Conservation (phyloP, 306 rosid species). For the Oemleria cerasiformis region DNA sequence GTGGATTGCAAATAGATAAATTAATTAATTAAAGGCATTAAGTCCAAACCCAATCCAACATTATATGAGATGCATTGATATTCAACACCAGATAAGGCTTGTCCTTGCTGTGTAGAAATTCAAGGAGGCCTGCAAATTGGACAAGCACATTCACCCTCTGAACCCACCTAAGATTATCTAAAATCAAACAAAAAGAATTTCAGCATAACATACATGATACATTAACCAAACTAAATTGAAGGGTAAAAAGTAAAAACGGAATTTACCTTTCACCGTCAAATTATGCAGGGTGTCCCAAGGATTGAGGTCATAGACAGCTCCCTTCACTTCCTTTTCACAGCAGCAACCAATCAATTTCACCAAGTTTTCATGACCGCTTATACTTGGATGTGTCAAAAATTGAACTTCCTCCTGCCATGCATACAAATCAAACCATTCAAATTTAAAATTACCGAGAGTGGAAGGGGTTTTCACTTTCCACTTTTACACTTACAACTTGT, state of each 20-base stretch:
- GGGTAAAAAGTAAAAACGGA: neutral
- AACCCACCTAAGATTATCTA: slow-evolving; percentile 47
- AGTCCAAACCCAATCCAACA: slow-evolving; percentile 55
- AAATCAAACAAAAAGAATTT: neutral
- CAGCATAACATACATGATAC: neutral
- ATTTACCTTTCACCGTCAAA: slow-evolving; percentile 45
- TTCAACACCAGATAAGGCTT: slow-evolving; percentile 42
- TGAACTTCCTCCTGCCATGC: slow-evolving; percentile 49
- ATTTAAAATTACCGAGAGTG: neutral
- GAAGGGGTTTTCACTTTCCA: neutral
- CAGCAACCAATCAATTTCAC: slow-evolving; percentile 55
- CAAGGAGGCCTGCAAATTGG: slow-evolving; percentile 47
- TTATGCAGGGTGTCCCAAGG: slow-evolving; percentile 48
- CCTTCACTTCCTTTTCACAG: slow-evolving; percentile 46
- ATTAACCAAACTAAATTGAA: neutral
- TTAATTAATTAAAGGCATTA: neutral
- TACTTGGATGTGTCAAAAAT: slow-evolving; percentile 39
- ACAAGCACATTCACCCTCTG: slow-evolving; percentile 46
- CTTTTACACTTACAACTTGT: too few species aligned
- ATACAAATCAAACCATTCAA: slow-evolving; percentile 10
- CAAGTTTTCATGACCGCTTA: slow-evolving; percentile 39
- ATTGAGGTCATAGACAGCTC: slow-evolving; percentile 57
- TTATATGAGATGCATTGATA: slow-evolving; percentile 45
- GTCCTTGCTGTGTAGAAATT: slow-evolving; percentile 50
- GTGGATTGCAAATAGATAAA: neutral